Evolutionary conservation across 2,329 filamentous ascomycete genomes (phyloP).

Genomic region (Alternaria conjuncta): DNA sequence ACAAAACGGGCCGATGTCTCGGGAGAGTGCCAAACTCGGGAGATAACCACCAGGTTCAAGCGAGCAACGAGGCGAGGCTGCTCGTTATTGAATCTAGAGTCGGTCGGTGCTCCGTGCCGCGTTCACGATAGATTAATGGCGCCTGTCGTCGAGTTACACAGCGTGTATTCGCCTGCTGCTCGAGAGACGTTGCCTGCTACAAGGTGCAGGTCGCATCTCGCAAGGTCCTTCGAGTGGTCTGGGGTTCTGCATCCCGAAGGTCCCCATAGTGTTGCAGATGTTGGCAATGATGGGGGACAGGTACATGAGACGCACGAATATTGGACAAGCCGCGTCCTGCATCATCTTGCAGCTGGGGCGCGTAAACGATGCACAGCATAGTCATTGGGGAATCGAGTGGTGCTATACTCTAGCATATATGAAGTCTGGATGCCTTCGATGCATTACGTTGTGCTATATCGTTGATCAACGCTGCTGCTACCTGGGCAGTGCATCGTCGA

Average conservation of each 20-base stretch:
- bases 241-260: slow-evolving; percentile 22
- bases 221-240: slow-evolving; percentile 10
- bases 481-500: not conserved
- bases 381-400: slow-evolving; percentile 7
- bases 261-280: slow-evolving; percentile 30
- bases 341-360: slow-evolving; percentile 30
- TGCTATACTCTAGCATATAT: slow-evolving; percentile 1
- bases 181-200: slow-evolving; percentile 13
- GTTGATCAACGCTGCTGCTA: not conserved
- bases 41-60: slow-evolving; percentile 25
- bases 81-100: slow-evolving; percentile 2
- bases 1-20: slow-evolving; percentile 21
- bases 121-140: slow-evolving; percentile 30
- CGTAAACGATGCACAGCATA: slow-evolving; percentile 10
- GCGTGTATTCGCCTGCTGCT: slow-evolving; percentile 20
- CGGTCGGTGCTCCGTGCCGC: slow-evolving; percentile 21
- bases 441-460: slow-evolving; percentile 1
- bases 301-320: slow-evolving; percentile 9
- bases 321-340: slow-evolving; percentile 22
- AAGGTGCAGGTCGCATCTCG: slow-evolving; percentile 15
- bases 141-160: slow-evolving; percentile 26
- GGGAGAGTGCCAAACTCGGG: slow-evolving; percentile 21
- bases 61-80: slow-evolving; percentile 17
- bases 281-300: slow-evolving; percentile 23
- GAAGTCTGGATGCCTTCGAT: not conserved